These are phyloP conservation scores for Nannochloropsis granulata DNA, from an alignment of 108 stramenopile genomes.

Conservation along the genomic window DNA sequence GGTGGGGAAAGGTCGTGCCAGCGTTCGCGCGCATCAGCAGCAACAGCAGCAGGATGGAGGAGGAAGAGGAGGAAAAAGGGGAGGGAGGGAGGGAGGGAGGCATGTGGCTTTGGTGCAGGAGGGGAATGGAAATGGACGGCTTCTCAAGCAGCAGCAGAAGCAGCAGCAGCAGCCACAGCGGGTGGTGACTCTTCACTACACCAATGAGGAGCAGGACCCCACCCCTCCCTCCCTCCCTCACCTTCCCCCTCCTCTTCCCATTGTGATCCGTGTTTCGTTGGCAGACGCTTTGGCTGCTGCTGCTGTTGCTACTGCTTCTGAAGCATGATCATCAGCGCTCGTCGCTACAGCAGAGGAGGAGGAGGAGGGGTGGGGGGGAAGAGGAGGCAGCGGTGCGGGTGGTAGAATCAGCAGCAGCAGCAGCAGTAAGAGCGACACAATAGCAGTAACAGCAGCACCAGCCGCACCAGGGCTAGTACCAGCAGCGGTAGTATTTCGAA, in stretches of 20 bases:
- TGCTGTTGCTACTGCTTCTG: not conserved
- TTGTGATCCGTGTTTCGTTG: not conserved
- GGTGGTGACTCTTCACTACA: not conserved
- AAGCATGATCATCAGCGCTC: too few relatives aligned
- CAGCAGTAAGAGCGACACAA: too few relatives aligned
- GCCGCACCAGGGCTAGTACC: too few relatives aligned
- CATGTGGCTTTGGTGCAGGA: not conserved
- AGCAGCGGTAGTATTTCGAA: too few relatives aligned
- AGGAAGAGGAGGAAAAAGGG: not conserved
- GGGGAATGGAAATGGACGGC: not conserved
- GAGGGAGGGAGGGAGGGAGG: not conserved
- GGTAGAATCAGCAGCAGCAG: too few relatives aligned
- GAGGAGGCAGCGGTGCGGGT: too few relatives aligned
- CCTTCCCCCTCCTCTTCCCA: not conserved
- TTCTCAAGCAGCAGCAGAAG: not conserved
- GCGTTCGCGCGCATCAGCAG: too few relatives aligned
- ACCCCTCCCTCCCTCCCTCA: not conserved
- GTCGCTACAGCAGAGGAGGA: too few relatives aligned
- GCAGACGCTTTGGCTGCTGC: not conserved
- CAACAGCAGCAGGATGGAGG: not conserved
- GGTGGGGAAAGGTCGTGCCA: too few relatives aligned
- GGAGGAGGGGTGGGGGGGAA: too few relatives aligned
- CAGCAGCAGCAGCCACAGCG: not conserved
- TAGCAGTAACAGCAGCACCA: too few relatives aligned
- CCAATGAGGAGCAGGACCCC: not conserved